Evolutionary conservation across 1,284 basidiomycete genomes (phyloP), one percentile per base, ranked within the genome.

Genomic region (Taiwanofungus camphoratus): DNA sequence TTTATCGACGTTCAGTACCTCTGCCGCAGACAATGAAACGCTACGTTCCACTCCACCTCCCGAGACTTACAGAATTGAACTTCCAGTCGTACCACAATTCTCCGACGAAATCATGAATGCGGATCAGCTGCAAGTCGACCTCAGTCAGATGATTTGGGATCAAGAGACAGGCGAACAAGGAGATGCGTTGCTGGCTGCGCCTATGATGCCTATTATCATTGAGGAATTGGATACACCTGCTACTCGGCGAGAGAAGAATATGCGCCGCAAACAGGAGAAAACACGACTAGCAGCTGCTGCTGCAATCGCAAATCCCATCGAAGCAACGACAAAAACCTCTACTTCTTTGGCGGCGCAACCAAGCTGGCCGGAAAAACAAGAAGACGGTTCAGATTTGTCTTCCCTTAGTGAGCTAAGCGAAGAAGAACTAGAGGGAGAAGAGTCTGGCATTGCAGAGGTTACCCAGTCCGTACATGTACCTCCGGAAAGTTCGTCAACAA

Each of bases 211-310:
- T 42, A 68, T 79, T 40, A 71, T 82, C 44, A 73, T 85, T 43
- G 82, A 86, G 53, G 75, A 78, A 44, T 64, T 85, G 15, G 84
- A 86, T 52, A 80, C 82, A 1, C 83, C 83, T 24, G 71, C 71
- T 4, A 80, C 71, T 26, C 74, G 83, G 3, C 69, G 73, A 41
- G 69, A 75, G 55, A 83, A 79, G 58, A 67, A 68, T 20, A 58
- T 63, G 42, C 68, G 68, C 20, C 65, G 64, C 41, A 74, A 69
- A 55, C 71, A 65, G 13, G 71, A 74, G 53, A 70, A 55, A 38
- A 35, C 34, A 36, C 47, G 44, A 7, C 15, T 20, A 11, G 35
- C 29, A 3, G 48, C 49, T 4, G 47, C 49, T 31, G 48, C 44
- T 1, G 44, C 46, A 2, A 45, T 47, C 1, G 35, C 36, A 19